Percentiles rank a stretch among this genome's conserved stretches.
Conservation (phyloP, 2,329 filamentous ascomycete species). For the Eutypa lata region DNA sequence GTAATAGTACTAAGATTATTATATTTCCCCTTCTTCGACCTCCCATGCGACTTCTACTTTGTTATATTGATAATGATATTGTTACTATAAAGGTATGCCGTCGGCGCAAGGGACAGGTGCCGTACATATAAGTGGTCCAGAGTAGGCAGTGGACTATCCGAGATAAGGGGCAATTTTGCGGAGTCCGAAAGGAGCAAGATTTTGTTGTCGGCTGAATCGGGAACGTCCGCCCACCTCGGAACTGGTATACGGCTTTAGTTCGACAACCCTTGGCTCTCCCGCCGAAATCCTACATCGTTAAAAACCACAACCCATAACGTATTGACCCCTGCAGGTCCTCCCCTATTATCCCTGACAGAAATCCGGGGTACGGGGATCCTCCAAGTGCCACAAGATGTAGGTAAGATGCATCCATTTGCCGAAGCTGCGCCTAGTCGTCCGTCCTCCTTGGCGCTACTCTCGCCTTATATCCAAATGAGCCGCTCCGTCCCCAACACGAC, state of each 20-base stretch:
- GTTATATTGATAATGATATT: too few species aligned
- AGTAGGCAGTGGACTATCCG: neutral
- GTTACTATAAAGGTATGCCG: too few species aligned
- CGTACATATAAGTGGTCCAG: neutral
- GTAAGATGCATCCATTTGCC: neutral
- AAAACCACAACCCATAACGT: neutral
- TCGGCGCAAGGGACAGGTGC: too few species aligned
- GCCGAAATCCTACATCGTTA: neutral
- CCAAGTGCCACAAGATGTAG: neutral
- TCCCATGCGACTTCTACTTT: too few species aligned
- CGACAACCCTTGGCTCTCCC: neutral
- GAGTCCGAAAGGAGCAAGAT: neutral
- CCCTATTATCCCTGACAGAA: neutral
- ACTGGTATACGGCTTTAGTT: neutral
- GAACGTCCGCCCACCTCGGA: neutral
- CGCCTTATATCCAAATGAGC: constrained; percentile 1
- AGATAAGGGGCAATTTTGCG: neutral
- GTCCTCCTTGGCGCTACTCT: neutral
- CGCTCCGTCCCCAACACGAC: neutral
- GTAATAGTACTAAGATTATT: too few species aligned
- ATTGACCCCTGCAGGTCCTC: neutral
- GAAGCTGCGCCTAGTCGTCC: neutral
- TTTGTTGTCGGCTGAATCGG: neutral
- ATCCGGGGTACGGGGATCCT: neutral
- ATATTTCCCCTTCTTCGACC: too few species aligned